Conservation (phyloP, 805 yeast genomes). For the Nakazawaea pomicola region DNA sequence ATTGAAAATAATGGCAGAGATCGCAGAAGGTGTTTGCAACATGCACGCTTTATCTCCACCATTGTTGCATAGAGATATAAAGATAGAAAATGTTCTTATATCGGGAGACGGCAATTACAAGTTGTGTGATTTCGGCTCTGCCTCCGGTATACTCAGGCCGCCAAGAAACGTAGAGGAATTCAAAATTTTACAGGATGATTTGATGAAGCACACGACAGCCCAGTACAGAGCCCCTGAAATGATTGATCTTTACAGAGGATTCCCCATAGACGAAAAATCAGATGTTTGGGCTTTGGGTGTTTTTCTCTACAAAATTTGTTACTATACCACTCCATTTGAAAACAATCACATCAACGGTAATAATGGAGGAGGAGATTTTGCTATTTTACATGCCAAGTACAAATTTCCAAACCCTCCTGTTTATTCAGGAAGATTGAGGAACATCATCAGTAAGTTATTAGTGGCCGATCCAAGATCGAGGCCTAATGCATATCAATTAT, state of each 20-base stretch:
- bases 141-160: conserved; percentile 58
- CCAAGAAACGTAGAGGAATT: conserved; percentile 61
- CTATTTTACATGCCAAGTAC: conserved; percentile 53
- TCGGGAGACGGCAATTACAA: conserved; percentile 56
- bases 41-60: conserved; percentile 74
- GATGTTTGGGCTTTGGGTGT: conserved; percentile 87
- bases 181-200: conserved; percentile 56
- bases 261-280: conserved; percentile 74
- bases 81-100: conserved; percentile 74
- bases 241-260: conserved; percentile 65
- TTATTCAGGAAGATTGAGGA: conserved; percentile 59
- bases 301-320: conserved; percentile 70
- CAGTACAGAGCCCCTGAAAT: conserved; percentile 84
- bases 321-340: conserved; percentile 82
- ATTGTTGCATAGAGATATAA: conserved; percentile 72
- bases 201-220: conserved; percentile 77
- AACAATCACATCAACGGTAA: conserved; percentile 31
- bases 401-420: conserved; percentile 50
- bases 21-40: conserved; percentile 69
- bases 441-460: conserved; percentile 55
- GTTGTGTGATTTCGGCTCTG: conserved; percentile 80
- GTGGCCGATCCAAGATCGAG: conserved; percentile 64
- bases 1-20: conserved; percentile 60
- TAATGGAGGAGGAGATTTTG: conserved; percentile 42
- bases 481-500: conserved; percentile 67